phyloP scores from a whole-genome alignment of 345 rosid genomes.

The Gossypium rotundifolium region DNA sequence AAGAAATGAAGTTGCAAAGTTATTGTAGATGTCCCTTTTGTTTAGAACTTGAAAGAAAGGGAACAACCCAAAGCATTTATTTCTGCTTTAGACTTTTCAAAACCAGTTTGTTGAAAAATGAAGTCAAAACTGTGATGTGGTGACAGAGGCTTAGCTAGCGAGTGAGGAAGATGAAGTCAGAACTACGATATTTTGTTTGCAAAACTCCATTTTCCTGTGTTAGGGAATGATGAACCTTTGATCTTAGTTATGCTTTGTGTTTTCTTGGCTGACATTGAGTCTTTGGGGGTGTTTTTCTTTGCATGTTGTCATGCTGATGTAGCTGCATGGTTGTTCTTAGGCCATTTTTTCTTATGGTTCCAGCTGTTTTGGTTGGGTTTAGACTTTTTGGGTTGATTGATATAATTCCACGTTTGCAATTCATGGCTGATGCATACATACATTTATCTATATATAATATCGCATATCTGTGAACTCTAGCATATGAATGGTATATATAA shows the following conservation, averaged over 20 bases:
- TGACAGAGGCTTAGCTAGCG: neutral
- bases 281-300: neutral
- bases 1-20: neutral
- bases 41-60: neutral
- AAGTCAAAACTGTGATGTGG: neutral
- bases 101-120: neutral
- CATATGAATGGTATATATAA: neutral
- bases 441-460: neutral
- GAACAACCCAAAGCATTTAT: neutral
- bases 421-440: neutral
- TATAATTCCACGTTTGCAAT: neutral
- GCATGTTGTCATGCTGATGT: neutral
- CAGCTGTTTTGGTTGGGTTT: neutral
- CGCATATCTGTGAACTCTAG: neutral
- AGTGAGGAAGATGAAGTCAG: neutral
- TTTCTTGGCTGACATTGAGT: neutral
- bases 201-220: conserved; percentile 21
- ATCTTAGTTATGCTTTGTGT: neutral
- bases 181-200: conserved; percentile 7
- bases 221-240: neutral
- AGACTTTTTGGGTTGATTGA: neutral
- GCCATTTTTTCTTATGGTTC: neutral
- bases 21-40: neutral
- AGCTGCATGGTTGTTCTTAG: neutral
- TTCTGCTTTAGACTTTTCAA: neutral